These are phyloP conservation scores for Trichocladium uniseriatum DNA, from an alignment of 495 filamentous ascomycete genomes.

Conservation along the genomic window DNA sequence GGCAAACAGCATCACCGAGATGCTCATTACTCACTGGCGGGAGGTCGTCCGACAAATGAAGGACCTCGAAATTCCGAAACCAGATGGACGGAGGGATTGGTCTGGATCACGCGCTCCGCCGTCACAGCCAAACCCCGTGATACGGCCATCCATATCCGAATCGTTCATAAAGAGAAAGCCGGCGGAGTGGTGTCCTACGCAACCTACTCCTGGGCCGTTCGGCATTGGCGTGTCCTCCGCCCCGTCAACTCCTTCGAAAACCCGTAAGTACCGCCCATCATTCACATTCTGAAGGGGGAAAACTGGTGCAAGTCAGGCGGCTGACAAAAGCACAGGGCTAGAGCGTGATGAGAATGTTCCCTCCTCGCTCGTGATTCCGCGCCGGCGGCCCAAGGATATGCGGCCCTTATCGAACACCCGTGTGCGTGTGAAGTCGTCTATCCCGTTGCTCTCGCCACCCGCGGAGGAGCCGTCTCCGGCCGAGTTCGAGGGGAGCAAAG, in stretches of 20 bases:
- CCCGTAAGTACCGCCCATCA: constrained; percentile 8
- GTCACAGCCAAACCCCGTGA: not conserved
- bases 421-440: not conserved
- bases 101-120: not conserved
- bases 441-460: constrained; percentile 26
- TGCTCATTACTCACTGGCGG: constrained; percentile 50
- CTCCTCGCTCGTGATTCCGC: constrained; percentile 13
- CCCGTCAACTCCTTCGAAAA: constrained; percentile 23
- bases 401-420: constrained; percentile 11
- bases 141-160: constrained; percentile 23
- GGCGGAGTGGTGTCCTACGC: constrained; percentile 1
- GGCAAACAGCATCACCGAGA: constrained; percentile 47
- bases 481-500: not conserved
- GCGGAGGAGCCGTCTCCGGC: constrained; percentile 20
- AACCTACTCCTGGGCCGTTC: not conserved
- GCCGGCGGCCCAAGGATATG: constrained; percentile 18
- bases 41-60: constrained; percentile 49
- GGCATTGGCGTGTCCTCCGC: constrained; percentile 16
- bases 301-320: constrained; percentile 1
- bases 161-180: constrained; percentile 16
- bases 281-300: not conserved
- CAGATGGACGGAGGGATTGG: not conserved
- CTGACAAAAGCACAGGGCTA: not conserved
- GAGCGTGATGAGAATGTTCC: not conserved
- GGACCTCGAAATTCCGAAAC: constrained; percentile 27